A percentile compares a stretch with the other conserved stretches of the same genome.
Evolutionary conservation across 2,329 filamentous ascomycete genomes (phyloP).

Genomic region (Colletotrichum melonis): DNA sequence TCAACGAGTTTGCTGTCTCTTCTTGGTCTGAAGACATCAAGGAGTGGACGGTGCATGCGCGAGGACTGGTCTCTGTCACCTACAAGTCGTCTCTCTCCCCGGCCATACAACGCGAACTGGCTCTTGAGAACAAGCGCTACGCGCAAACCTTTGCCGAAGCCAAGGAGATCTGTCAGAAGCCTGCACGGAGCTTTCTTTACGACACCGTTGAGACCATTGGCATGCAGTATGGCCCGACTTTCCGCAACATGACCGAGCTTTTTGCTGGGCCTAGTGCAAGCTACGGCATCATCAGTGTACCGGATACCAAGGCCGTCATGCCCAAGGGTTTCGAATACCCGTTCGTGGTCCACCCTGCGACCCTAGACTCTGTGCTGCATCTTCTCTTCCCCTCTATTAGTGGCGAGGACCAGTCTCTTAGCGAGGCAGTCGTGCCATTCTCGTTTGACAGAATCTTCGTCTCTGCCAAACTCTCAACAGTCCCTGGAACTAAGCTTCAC

Average conservation of each 20-base stretch:
- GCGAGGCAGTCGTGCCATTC: slow-evolving; percentile 27
- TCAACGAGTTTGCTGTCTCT: slow-evolving; percentile 31
- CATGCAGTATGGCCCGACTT: slow-evolving; percentile 36
- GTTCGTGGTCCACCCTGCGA: slow-evolving; percentile 32
- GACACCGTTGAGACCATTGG: slow-evolving; percentile 34
- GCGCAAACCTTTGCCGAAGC: slow-evolving; percentile 20
- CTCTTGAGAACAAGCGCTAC: slow-evolving; percentile 18
- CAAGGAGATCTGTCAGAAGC: slow-evolving; percentile 27
- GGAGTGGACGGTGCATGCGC: slow-evolving; percentile 30
- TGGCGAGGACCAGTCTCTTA: slow-evolving; percentile 23
- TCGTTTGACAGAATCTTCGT: slow-evolving; percentile 30
- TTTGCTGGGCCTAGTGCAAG: slow-evolving; percentile 2
- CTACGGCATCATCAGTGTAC: slow-evolving; percentile 19
- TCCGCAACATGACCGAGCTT: slow-evolving; percentile 35
- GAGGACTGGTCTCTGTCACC: slow-evolving; percentile 31
- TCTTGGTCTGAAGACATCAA: slow-evolving; percentile 30
- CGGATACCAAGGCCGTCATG: slow-evolving; percentile 32
- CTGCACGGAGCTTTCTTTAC: slow-evolving; percentile 32
- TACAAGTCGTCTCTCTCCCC: slow-evolving; percentile 24
- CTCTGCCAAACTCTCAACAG: slow-evolving; percentile 19
- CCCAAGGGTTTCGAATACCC: slow-evolving; percentile 32
- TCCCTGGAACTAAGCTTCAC: slow-evolving; percentile 20
- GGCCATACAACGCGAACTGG: slow-evolving; percentile 21
- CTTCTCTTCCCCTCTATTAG: slow-evolving; percentile 34
- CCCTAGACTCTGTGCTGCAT: slow-evolving; percentile 32